These are phyloP conservation scores for Dactylellina cionopaga DNA, from an alignment of 2,329 filamentous ascomycete genomes.

Conservation along the genomic window DNA sequence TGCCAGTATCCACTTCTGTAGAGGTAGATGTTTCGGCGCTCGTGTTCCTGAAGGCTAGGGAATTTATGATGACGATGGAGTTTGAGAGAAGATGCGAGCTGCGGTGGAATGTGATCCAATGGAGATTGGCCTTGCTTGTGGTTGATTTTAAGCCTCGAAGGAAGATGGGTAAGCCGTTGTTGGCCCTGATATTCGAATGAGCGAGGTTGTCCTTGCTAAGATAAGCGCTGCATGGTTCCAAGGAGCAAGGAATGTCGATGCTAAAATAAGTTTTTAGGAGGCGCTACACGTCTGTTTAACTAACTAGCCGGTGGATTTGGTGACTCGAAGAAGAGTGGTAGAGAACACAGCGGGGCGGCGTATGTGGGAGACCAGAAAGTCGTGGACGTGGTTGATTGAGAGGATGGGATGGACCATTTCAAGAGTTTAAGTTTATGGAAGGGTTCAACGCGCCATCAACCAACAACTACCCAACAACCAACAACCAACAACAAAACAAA, in stretches of 20 bases:
- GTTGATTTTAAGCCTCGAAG: not conserved
- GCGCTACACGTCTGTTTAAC: too few relatives aligned
- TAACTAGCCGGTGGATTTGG: too few relatives aligned
- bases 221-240: conserved; percentile 25
- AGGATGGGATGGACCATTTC: too few relatives aligned
- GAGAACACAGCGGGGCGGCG: not conserved
- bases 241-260: not conserved
- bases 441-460: conserved; percentile 30
- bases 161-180: not conserved
- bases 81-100: not conserved
- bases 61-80: not conserved
- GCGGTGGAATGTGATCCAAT: not conserved
- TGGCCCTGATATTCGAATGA: conserved; percentile 9
- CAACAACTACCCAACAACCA: too few relatives aligned
- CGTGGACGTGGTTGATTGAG: too few relatives aligned
- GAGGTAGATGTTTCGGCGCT: too few relatives aligned
- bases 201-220: conserved; percentile 15
- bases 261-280: too few relatives aligned
- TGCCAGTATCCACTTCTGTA: too few relatives aligned
- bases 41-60: not conserved
- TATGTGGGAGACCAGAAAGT: not conserved
- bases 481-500: conserved; percentile 43
- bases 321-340: not conserved
- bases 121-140: not conserved
- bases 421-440: too few relatives aligned